Conservation (phyloP, 352 stramenopile genomes). For the Aphanomyces invadans region DNA sequence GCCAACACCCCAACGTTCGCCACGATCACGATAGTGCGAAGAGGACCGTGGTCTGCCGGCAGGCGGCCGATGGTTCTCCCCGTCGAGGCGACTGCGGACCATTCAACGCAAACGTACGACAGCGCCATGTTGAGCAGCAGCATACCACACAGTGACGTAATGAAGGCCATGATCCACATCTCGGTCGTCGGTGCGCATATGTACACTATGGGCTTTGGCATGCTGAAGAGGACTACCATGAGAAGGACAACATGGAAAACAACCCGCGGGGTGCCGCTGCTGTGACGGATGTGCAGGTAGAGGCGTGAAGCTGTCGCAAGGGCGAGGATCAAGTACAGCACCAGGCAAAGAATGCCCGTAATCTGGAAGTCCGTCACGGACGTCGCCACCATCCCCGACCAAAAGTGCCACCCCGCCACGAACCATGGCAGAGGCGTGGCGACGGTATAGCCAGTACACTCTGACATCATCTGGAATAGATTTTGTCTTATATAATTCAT, state of each 20-base stretch:
- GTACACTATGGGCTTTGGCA: slow-evolving; percentile 54
- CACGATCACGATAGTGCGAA: slow-evolving; percentile 44
- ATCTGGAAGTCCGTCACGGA: slow-evolving; percentile 35
- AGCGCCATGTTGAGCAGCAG: slow-evolving; percentile 72
- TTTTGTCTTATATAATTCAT: too few relatives aligned
- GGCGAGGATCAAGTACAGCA: slow-evolving; percentile 54
- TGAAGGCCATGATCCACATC: slow-evolving; percentile 56
- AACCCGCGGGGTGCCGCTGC: slow-evolving; percentile 47
- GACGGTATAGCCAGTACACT: too few relatives aligned
- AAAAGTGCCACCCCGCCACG: too few relatives aligned
- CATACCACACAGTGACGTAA: slow-evolving; percentile 55
- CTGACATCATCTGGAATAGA: too few relatives aligned
- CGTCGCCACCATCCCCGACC: too few relatives aligned
- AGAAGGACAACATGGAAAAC: slow-evolving; percentile 70
- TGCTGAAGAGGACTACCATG: slow-evolving; percentile 47
- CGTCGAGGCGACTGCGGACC: slow-evolving; percentile 70
- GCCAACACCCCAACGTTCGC: slow-evolving; percentile 49
- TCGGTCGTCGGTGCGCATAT: slow-evolving; percentile 50
- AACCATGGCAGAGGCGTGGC: too few relatives aligned
- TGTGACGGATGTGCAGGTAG: slow-evolving; percentile 46
- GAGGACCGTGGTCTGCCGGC: slow-evolving; percentile 31
- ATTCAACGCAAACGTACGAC: slow-evolving; percentile 71
- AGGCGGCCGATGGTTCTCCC: slow-evolving; percentile 35
- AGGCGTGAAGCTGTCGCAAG: slow-evolving; percentile 58
- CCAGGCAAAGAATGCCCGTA: slow-evolving; percentile 50